Evolutionary conservation across 176 grass and related monocot genomes (phyloP).

Genomic region (Miscanthus lutarioriparius): DNA sequence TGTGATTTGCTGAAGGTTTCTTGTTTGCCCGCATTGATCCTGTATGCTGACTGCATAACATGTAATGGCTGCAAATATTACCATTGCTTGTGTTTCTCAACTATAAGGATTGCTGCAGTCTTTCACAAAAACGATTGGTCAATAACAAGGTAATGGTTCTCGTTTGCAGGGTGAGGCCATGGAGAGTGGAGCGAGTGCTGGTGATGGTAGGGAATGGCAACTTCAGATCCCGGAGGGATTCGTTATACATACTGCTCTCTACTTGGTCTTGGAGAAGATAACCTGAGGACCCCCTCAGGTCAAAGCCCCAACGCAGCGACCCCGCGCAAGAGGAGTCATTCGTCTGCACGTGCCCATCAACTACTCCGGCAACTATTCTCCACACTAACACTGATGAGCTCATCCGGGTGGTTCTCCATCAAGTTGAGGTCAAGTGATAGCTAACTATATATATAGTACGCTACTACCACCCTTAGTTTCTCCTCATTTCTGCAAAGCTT

Average conservation of each 20-base stretch:
- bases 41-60: background rate
- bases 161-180: slow-evolving; percentile 23
- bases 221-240: background rate
- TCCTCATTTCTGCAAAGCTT: slow-evolving; percentile 10
- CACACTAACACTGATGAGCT: slow-evolving; percentile 52
- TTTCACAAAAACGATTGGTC: background rate
- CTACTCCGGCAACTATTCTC: slow-evolving; percentile 62
- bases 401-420: slow-evolving; percentile 8
- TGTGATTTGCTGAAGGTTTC: background rate
- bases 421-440: slow-evolving; percentile 44
- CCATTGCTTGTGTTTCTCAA: background rate
- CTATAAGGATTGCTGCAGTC: background rate
- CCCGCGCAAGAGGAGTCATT: slow-evolving; percentile 32
- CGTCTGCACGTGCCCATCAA: slow-evolving; percentile 69
- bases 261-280: slow-evolving; percentile 19
- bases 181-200: slow-evolving; percentile 7
- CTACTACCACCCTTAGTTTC: background rate
- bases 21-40: background rate
- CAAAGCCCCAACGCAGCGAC: slow-evolving; percentile 31
- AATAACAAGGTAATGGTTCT: background rate
- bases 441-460: slow-evolving; percentile 15
- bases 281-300: slow-evolving; percentile 7
- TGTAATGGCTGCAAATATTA: background rate
- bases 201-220: slow-evolving; percentile 8
- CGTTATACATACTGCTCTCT: slow-evolving; percentile 30